Evolutionary conservation across 768 basidiomycete species (phyloP), one percentile per base, ranked within the genome.

Genomic region (Leucocoprinus birnbaumii): DNA sequence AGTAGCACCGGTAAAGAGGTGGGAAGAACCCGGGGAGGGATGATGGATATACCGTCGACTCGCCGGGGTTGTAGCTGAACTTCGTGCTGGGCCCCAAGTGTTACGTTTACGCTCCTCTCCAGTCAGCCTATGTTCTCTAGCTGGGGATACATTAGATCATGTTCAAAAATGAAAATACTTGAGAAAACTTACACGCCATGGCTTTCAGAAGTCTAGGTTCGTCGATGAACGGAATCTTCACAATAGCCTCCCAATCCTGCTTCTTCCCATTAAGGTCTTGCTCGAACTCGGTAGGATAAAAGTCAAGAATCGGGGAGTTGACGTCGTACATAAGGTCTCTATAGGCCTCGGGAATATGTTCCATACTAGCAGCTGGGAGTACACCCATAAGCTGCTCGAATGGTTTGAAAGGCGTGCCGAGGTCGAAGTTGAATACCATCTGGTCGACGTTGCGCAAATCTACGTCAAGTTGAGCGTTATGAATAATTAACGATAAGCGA

Each of bases 351-450:
- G 97, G 97, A 51, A 99, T 86, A 55, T 90, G 89, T 24, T 91
- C 90, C 70, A 80, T 87, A 70, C 94, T 96, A 1, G 94, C 94
- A 7, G 82, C 84, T 0, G 97, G 97, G 27, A 99, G 71, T 19
- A 99, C 97, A 58, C 97, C 96, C 97, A 99, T 98, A 38, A 99
- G 76, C 65, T 99, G 97, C 67, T 98, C 88, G 65, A 86, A 98
- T 1, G 97, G 96, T 54, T 73, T 82, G 78, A 98, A 98, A 0
- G 97, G 97, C 57, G 71, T 82, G 3, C 94, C 97, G 14, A 97
- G 77, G 5, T 90, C 79, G 62, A 98, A 98, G 18, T 83, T 63
- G 71, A 98, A 98, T n/a, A 71, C 63, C 86, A 96, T 88, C 44
- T 89, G 72, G 53, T 85, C 85, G 18, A 98, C 88, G 60, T 70